Conservation (phyloP, 2,329 filamentous ascomycete genomes). For the Xylariaceae sp. region DNA sequence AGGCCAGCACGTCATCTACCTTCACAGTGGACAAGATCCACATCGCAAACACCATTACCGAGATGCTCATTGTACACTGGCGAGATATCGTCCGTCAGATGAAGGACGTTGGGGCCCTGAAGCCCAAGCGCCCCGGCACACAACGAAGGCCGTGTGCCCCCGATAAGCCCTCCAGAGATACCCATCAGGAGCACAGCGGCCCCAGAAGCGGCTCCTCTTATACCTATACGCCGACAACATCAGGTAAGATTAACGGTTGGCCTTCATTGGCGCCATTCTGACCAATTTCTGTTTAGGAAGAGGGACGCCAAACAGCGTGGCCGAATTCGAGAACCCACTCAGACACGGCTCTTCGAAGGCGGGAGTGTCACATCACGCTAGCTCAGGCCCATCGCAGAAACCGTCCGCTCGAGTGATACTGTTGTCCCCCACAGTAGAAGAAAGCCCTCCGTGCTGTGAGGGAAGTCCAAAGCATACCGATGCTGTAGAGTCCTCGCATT, state of each 20-base stretch:
- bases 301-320: not conserved
- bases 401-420: slow-evolving; percentile 11
- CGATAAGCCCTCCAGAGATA: slow-evolving; percentile 36
- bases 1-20: slow-evolving; percentile 14
- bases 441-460: slow-evolving; percentile 17
- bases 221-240: too few relatives aligned
- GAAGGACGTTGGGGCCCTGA: slow-evolving; percentile 39
- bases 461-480: not conserved
- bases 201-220: too few relatives aligned
- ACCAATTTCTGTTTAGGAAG: slow-evolving; percentile 7
- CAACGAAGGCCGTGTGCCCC: slow-evolving; percentile 37
- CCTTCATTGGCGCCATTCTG: too few relatives aligned
- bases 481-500: not conserved
- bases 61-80: slow-evolving; percentile 64
- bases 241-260: too few relatives aligned
- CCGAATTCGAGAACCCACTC: slow-evolving; percentile 1
- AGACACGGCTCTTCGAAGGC: slow-evolving; percentile 3
- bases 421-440: slow-evolving; percentile 30
- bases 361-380: slow-evolving; percentile 14
- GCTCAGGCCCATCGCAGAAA: slow-evolving; percentile 13
- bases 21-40: slow-evolving; percentile 49
- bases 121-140: slow-evolving; percentile 16
- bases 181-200: too few relatives aligned
- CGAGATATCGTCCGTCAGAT: slow-evolving; percentile 57
- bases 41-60: slow-evolving; percentile 53